Conservation (phyloP, 257 asterid species). For the Linaria vulgaris region DNA sequence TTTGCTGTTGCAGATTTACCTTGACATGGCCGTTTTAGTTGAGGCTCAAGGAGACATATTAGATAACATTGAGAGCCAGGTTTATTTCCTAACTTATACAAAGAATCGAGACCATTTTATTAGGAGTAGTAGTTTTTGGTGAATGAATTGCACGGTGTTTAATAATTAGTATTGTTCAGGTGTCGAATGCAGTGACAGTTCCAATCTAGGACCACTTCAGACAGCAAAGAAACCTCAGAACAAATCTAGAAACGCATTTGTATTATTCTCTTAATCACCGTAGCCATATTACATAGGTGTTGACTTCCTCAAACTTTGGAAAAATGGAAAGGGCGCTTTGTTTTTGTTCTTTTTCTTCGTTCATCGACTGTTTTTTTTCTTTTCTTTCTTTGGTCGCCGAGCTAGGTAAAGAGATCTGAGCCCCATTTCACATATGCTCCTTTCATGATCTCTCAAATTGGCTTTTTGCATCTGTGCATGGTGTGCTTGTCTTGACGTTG, state of each 20-base stretch:
- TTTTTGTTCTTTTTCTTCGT: background rate
- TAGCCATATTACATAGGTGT: slow-evolving; percentile 41
- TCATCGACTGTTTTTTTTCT: background rate
- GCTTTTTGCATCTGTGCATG: background rate
- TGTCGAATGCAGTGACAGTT: slow-evolving; percentile 67
- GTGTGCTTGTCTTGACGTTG: slow-evolving; percentile 7
- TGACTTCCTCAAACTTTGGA: slow-evolving; percentile 52
- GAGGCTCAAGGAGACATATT: slow-evolving; percentile 83
- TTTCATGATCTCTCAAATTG: slow-evolving; percentile 5
- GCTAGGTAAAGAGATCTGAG: background rate
- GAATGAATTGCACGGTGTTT: too few relatives aligned
- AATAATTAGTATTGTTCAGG: background rate
- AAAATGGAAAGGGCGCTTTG: slow-evolving; percentile 45
- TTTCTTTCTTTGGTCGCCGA: too few relatives aligned
- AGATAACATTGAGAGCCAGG: slow-evolving; percentile 88
- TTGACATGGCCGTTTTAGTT: slow-evolving; percentile 83
- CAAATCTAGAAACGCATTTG: slow-evolving; percentile 69
- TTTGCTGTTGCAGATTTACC: slow-evolving; percentile 49
- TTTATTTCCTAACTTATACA: background rate
- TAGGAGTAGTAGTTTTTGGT: too few relatives aligned
- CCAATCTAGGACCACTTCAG: slow-evolving; percentile 68
- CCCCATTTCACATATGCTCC: background rate
- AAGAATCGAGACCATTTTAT: too few relatives aligned
- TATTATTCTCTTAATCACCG: slow-evolving; percentile 48
- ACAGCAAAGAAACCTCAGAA: slow-evolving; percentile 60